Evolutionary conservation across 371 early-diverging fungal genomes (phyloP).

Genomic region (Syncephalastrum racemosum): DNA sequence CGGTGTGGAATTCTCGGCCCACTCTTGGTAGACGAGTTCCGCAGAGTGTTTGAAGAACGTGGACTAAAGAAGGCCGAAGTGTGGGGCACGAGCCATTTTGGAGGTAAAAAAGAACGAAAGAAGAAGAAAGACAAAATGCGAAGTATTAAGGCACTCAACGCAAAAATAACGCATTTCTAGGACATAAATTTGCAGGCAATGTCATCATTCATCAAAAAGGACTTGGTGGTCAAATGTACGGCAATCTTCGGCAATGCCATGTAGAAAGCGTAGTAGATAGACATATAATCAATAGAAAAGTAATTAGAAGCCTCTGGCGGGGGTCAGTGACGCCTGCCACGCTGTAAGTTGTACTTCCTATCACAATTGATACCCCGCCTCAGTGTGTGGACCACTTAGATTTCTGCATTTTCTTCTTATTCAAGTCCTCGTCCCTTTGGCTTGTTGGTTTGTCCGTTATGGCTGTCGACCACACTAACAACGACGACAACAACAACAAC

Average conservation of each 20-base stretch:
- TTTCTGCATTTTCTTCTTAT: too few relatives aligned
- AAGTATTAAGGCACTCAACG: too few relatives aligned
- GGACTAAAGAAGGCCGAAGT: conserved; percentile 35
- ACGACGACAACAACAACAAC: too few relatives aligned
- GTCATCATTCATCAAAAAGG: conserved; percentile 47
- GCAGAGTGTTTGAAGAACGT: conserved; percentile 22
- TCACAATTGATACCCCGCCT: too few relatives aligned
- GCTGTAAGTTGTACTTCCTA: too few relatives aligned
- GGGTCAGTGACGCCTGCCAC: conserved; percentile 34
- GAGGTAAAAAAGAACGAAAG: conserved; percentile 26
- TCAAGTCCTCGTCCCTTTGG: too few relatives aligned
- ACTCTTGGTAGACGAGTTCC: conserved; percentile 39
- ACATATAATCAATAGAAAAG: conserved; percentile 41
- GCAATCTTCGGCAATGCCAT: conserved; percentile 51
- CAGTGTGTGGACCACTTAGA: too few relatives aligned
- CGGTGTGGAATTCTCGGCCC: conserved; percentile 49
- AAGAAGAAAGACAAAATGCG: not conserved
- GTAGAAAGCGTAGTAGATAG: conserved; percentile 43
- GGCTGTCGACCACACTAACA: too few relatives aligned
- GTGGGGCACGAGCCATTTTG: conserved; percentile 51
- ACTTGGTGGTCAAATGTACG: conserved; percentile 49
- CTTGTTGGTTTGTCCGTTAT: too few relatives aligned
- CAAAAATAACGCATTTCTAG: conserved; percentile 16
- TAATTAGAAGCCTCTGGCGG: conserved; percentile 47
- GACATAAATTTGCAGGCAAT: conserved; percentile 54